Percentiles rank a stretch among this genome's conserved stretches.
These are phyloP conservation scores for Flaveria sonorensis DNA, from an alignment of 129 eudicot species.

Conservation along the genomic window DNA sequence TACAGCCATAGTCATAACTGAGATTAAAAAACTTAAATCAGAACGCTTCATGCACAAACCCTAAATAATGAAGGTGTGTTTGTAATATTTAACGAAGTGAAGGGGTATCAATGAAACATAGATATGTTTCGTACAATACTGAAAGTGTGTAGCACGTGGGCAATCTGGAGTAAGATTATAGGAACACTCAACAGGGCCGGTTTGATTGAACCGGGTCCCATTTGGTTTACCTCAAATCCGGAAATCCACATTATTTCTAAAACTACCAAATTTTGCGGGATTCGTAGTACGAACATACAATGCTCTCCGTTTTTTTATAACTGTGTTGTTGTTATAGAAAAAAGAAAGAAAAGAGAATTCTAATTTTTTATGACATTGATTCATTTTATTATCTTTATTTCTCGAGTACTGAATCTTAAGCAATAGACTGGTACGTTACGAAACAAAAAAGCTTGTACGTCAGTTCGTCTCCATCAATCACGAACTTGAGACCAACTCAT, in stretches of 20 bases:
- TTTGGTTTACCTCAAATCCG: not conserved
- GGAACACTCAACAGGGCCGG: not conserved
- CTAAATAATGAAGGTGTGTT: not conserved
- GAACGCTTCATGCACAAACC: not conserved
- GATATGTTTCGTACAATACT: not conserved
- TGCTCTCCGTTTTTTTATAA: no score
- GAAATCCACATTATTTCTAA: not conserved
- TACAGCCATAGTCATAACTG: no score
- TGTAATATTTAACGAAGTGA: not conserved
- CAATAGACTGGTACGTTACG: no score
- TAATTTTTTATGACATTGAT: no score
- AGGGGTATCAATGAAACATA: not conserved
- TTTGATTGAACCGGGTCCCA: not conserved
- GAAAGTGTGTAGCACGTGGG: not conserved
- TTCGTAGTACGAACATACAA: not conserved
- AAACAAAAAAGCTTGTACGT: no score
- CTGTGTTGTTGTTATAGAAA: no score
- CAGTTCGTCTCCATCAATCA: no score
- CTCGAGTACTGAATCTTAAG: no score
- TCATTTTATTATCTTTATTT: no score
- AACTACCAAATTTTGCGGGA: not conserved
- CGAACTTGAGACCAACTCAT: no score
- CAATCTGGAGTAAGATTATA: conserved; percentile 1
- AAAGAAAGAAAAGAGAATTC: no score
- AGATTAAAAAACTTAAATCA: no score